Evolutionary conservation across 2,329 filamentous ascomycete species (phyloP).

Genomic region (Aspergillus neoniger): DNA sequence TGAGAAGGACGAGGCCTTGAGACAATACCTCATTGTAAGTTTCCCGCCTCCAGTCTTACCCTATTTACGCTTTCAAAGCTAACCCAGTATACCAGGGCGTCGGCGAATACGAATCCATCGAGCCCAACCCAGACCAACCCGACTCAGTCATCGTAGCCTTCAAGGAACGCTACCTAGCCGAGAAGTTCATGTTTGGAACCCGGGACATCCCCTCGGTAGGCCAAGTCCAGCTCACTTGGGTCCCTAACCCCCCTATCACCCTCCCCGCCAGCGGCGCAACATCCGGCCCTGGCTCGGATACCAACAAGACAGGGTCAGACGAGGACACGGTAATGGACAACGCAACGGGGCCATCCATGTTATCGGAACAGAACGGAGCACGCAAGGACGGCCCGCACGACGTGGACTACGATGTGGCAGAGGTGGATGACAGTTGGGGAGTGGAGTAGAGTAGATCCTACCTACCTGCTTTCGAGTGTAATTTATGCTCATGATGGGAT

Average conservation of each 20-base stretch:
- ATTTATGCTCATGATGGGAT: background rate
- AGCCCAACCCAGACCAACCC: constrained; percentile 42
- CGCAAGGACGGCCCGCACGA: constrained; percentile 32
- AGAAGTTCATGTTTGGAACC: constrained; percentile 54
- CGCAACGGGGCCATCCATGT: constrained; percentile 4
- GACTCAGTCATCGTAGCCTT: constrained; percentile 48
- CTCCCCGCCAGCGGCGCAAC: constrained; percentile 13
- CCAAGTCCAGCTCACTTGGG: constrained; percentile 58
- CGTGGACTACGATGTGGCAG: constrained; percentile 55
- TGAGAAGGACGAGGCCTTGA: constrained; percentile 57
- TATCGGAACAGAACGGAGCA: constrained; percentile 14
- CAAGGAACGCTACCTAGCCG: constrained; percentile 55
- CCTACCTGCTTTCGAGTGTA: background rate
- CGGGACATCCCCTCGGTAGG: constrained; percentile 54
- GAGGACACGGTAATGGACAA: constrained; percentile 38
- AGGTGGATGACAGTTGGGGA: constrained; percentile 51
- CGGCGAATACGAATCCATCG: constrained; percentile 50
- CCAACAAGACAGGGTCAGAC: constrained; percentile 28
- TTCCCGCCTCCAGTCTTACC: background rate
- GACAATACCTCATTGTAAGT: constrained; percentile 57
- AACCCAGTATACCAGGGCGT: constrained; percentile 38
- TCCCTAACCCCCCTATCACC: constrained; percentile 42
- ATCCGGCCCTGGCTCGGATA: constrained; percentile 19
- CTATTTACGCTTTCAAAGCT: background rate
- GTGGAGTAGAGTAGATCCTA: constrained; percentile 15